phyloP scores from a whole-genome alignment of 2,329 filamentous ascomycete species.

The Aspergillus pseudoviridinutans region DNA sequence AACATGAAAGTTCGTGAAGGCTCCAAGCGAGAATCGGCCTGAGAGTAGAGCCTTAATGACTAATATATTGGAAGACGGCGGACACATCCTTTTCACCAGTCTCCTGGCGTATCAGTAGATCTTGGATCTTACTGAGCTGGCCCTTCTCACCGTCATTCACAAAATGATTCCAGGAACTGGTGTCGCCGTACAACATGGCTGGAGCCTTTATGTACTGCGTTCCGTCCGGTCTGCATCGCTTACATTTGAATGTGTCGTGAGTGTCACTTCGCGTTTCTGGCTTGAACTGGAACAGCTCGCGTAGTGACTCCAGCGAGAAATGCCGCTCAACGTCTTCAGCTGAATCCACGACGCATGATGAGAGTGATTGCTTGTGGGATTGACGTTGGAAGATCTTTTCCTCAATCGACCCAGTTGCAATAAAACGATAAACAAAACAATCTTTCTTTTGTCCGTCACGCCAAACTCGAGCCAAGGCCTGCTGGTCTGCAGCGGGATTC shows the following conservation, averaged over 20 bases:
- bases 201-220: constrained; percentile 84
- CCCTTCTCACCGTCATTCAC: constrained; percentile 66
- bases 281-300: constrained; percentile 92
- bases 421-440: constrained; percentile 99
- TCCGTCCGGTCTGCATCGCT: constrained; percentile 84
- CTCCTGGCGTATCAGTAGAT: constrained; percentile 85
- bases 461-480: constrained; percentile 95
- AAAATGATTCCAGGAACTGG: constrained; percentile 99
- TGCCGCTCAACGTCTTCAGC: constrained; percentile 96
- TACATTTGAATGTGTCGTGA: constrained; percentile 98
- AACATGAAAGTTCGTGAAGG: neutral
- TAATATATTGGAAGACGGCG: constrained; percentile 98
- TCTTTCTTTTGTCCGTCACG: constrained; percentile 99
- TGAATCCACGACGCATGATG: constrained; percentile 92
- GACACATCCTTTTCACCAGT: constrained; percentile 74
- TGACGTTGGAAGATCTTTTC: constrained; percentile 99
- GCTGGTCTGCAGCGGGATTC: constrained; percentile 97
- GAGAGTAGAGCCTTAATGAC: constrained; percentile 55
- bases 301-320: constrained; percentile 84
- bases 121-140: constrained; percentile 77
- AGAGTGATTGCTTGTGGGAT: constrained; percentile 95
- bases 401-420: constrained; percentile 94
- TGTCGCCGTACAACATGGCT: constrained; percentile 95
- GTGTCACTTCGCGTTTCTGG: constrained; percentile 84
- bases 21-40: neutral